Conservation (phyloP, 129 eudicot genomes). For the Helichrysum umbraculigerum region DNA sequence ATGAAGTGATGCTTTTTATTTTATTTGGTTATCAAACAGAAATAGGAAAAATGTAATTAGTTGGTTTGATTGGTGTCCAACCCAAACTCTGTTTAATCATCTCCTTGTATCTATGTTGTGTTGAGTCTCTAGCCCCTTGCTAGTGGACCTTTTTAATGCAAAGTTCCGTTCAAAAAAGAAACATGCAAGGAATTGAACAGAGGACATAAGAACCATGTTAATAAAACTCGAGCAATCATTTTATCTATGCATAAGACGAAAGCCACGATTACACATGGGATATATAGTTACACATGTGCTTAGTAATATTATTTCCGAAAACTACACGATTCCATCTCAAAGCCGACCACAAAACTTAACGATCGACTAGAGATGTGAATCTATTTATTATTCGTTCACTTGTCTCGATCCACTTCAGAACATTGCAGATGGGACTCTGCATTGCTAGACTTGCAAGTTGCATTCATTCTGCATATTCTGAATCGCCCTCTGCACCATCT, state of each 20-base stretch:
- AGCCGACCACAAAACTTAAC: background rate
- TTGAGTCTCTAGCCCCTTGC: too few relatives aligned
- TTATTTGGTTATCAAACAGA: too few relatives aligned
- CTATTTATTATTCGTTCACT: background rate
- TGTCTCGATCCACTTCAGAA: background rate
- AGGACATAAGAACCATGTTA: too few relatives aligned
- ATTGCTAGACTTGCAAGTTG: constrained; percentile 9
- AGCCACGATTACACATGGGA: background rate
- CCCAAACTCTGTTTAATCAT: too few relatives aligned
- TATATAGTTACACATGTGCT: background rate
- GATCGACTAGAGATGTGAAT: background rate
- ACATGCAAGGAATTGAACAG: too few relatives aligned
- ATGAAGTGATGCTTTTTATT: too few relatives aligned
- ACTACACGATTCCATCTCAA: background rate
- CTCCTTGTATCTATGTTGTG: too few relatives aligned
- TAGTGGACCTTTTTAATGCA: too few relatives aligned
- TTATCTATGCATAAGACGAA: background rate
- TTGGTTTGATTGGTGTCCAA: too few relatives aligned
- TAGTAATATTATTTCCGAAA: background rate
- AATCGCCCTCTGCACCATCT: background rate
- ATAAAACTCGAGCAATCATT: background rate
- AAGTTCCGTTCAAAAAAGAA: too few relatives aligned
- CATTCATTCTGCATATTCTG: background rate
- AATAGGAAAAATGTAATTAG: too few relatives aligned
- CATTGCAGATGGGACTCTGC: constrained; percentile 12